phyloP scores from a whole-genome alignment of 2,329 filamentous ascomycete genomes.

The Aspergillus novoparasiticus region DNA sequence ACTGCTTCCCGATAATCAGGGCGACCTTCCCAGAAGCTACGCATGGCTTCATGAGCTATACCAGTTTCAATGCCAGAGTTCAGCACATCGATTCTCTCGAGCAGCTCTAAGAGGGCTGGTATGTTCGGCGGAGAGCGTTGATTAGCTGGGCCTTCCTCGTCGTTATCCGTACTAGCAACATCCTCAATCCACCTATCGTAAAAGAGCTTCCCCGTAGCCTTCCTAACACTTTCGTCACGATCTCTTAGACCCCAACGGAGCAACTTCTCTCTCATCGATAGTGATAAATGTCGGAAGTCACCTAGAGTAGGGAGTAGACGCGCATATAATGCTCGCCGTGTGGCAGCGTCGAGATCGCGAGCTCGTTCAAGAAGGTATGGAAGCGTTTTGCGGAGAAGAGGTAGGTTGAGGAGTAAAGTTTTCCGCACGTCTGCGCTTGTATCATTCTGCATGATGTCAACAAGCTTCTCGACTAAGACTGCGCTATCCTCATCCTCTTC shows the following conservation, averaged over 20 bases:
- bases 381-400: slow-evolving; percentile 77
- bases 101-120: slow-evolving; percentile 82
- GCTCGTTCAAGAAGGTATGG: slow-evolving; percentile 89
- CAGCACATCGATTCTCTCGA: slow-evolving; percentile 91
- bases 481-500: slow-evolving; percentile 66
- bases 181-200: slow-evolving; percentile 98
- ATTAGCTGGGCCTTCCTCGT: slow-evolving; percentile 53
- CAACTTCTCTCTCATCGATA: slow-evolving; percentile 93
- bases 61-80: slow-evolving; percentile 89
- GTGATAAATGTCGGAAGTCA: slow-evolving; percentile 89
- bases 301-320: slow-evolving; percentile 83
- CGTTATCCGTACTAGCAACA: slow-evolving; percentile 71
- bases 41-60: slow-evolving; percentile 91
- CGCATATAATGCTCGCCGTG: slow-evolving; percentile 82
- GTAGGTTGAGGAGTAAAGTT: slow-evolving; percentile 86
- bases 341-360: slow-evolving; percentile 82
- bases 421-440: slow-evolving; percentile 90
- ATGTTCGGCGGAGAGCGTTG: slow-evolving; percentile 67
- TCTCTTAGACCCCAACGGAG: slow-evolving; percentile 93
- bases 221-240: slow-evolving; percentile 89
- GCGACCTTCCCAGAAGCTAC: slow-evolving; percentile 91
- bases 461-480: slow-evolving; percentile 77
- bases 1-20: slow-evolving; percentile 58
- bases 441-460: slow-evolving; percentile 90
- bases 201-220: slow-evolving; percentile 87